Conservation (phyloP, 192 early-diverging fungal species). For the Spinellus fusiger region DNA sequence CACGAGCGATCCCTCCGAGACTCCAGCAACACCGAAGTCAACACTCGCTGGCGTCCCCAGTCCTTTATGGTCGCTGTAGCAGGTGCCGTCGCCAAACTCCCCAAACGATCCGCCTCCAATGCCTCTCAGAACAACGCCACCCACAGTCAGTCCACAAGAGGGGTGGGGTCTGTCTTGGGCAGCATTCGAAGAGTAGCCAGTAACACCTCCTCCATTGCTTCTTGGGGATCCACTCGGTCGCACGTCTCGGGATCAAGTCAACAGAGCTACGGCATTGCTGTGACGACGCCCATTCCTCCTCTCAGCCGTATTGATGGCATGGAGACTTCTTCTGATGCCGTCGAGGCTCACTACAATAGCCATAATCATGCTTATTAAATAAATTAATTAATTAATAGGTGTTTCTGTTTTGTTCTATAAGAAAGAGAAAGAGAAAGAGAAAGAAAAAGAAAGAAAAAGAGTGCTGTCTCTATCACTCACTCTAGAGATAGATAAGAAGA, state of each 20-base stretch:
- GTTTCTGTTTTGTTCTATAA: too few species aligned
- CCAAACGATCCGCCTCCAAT: conserved; percentile 6
- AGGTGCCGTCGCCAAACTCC: conserved; percentile 26
- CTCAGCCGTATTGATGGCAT: conserved; percentile 24
- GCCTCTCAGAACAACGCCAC: background rate
- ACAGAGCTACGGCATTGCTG: conserved; percentile 22
- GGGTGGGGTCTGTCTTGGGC: conserved; percentile 12
- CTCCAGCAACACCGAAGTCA: conserved; percentile 4
- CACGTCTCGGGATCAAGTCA: background rate
- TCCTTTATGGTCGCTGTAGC: conserved; percentile 30
- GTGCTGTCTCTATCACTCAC: too few species aligned
- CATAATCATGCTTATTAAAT: conserved; percentile 17
- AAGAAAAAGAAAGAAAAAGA: conserved; percentile 1
- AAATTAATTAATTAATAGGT: background rate
- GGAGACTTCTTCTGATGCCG: background rate
- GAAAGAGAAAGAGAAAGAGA: background rate
- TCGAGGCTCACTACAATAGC: background rate
- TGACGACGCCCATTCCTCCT: conserved; percentile 9
- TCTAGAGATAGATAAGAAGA: background rate
- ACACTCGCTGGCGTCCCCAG: conserved; percentile 27
- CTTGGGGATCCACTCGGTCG: background rate
- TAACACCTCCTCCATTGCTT: conserved; percentile 17
- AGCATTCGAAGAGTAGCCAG: conserved; percentile 18
- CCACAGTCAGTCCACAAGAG: background rate
- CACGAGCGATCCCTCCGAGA: background rate